Evolutionary conservation across 306 rosid genomes (phyloP), one percentile per base, ranked within the genome.

Genomic region (Ormosia semicastrata): DNA sequence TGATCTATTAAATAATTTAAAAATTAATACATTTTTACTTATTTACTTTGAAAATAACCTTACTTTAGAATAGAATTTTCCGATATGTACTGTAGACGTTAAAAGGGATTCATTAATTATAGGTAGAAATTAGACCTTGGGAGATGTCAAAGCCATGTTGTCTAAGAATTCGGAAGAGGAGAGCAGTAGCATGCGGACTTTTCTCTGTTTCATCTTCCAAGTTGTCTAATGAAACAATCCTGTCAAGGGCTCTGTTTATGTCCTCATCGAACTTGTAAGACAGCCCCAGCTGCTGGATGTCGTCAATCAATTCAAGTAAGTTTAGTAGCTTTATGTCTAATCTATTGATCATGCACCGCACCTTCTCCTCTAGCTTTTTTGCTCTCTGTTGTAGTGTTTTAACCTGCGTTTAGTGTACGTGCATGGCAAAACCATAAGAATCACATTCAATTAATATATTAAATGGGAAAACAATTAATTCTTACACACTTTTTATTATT

Each of bases 91-190:
- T 24, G 0, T 24, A 24, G 40, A 36, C 4, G 5, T 36, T 36
- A 36, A 36, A 36, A 36, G 40, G 5, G 40, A 36, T 36, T 36
- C 40, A 36, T 36, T 36, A 36, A 3, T 36, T 24, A 24, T 24
- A 24, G 40, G 5, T 36, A 43, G 5, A 50, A 14, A 30, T 11
- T 7, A 30, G 75, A 87, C 90, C 87, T 82, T 85, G 87, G n/a
- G 90, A 79, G 75, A 75, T 64, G 5, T 70, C 40, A 67, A 59
- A 52, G 30, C 83, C 87, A 39, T 82, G 75, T 44, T 87, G 85
- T 82, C 90, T 73, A 32, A 85, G 83, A 29, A 87, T 79, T 30
- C 90, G 50, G 57, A 86, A 86, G 57, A 50, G 13, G 50, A 86
- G 82, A 60, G 89, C 79, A 73, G 76, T 41, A 10, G 73, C 36